Evolutionary conservation across 2,329 filamentous ascomycete species (phyloP), one percentile per base, ranked within the genome.

Genomic region (Grosmannia serpens): DNA sequence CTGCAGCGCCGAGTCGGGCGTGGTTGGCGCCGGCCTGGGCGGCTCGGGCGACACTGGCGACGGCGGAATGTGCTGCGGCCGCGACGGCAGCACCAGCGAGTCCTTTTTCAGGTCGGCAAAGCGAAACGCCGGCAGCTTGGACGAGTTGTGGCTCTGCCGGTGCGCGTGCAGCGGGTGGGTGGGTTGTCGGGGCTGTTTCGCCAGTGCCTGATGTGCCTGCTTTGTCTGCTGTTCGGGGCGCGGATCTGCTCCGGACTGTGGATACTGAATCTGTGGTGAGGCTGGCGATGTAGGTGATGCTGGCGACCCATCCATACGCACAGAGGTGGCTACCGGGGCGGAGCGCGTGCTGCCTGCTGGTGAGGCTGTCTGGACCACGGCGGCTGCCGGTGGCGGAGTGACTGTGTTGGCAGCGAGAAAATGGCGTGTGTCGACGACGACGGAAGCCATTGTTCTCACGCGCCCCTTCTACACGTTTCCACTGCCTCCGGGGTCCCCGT

Each of bases 91-190:
- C 44, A 66, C 64, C 44, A 74, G 68, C 53, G 67, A 63, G 38
- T 70, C 65, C 61, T 72, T 70, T 60, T 71, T 72, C 58, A 76
- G 70, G 69, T 81, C 78, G 63, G 73, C 75, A 65, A 79, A 79
- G 60, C 79, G 79, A 67, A 77, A 80, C 26, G 78, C 74, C 31
- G 80, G 79, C 63, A 81, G 69, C 64, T 81, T 82, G 61, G 79
- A 82, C 46, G 78, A 76, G 65, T 74, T 81, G 68, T 81, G 75
- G 66, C 67, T 77, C 63, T 78, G 77, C 58, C 79, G 77, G 68
- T 81, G 79, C 51, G 70, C 68, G 64, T 81, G 76, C 57, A 72
- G 61, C 4, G 52, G 44, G 60, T 58, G 66, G 60, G 55, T 60
- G 53, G 62, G 55, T 15, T 31, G 51, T 5, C 38, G n/a, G n/a